These are phyloP conservation scores for Bondarzewia mesenterica DNA, from an alignment of 1,284 basidiomycete species.

Conservation along the genomic window DNA sequence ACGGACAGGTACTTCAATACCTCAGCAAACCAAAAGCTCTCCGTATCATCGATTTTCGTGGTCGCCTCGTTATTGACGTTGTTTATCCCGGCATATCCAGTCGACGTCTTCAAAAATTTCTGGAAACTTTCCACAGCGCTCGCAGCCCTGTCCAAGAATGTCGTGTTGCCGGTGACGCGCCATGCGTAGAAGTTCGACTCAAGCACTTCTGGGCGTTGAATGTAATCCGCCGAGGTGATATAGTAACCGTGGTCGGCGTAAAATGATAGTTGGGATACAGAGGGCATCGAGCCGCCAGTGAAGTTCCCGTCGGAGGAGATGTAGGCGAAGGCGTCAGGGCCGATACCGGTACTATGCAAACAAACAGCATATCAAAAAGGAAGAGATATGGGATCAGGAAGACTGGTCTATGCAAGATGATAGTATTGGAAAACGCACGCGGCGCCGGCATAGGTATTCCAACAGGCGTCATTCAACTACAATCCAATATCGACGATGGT, in stretches of 20 bases:
- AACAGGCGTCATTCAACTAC: slow-evolving; percentile 57
- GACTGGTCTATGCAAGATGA: no score
- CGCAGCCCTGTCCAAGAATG: slow-evolving; percentile 32
- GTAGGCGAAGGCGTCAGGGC: slow-evolving; percentile 60
- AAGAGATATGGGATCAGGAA: no score
- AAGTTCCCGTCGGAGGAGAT: slow-evolving; percentile 48
- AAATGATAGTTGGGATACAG: slow-evolving; percentile 36
- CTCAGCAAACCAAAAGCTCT: slow-evolving; percentile 76
- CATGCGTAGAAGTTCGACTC: slow-evolving; percentile 76
- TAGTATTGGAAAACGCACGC: slow-evolving; percentile 12
- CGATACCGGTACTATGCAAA: slow-evolving; percentile 47
- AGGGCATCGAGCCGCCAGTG: slow-evolving; percentile 35
- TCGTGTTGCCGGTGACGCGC: slow-evolving; percentile 51
- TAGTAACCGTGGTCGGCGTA: slow-evolving; percentile 61
- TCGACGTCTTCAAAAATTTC: slow-evolving; percentile 34
- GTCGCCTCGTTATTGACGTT: slow-evolving; percentile 32
- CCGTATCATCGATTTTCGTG: neutral
- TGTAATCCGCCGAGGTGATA: slow-evolving; percentile 38
- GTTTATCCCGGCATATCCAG: slow-evolving; percentile 37
- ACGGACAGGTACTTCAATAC: slow-evolving; percentile 56
- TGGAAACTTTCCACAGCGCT: slow-evolving; percentile 29
- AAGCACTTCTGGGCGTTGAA: slow-evolving; percentile 64
- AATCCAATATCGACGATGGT: slow-evolving; percentile 60
- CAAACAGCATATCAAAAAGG: neutral
- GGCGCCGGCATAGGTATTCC: slow-evolving; percentile 72